A percentile compares a stretch with the other conserved stretches of the same genome.
phyloP scores from a whole-genome alignment of 257 asterid genomes.

The Orobanche coerulescens region DNA sequence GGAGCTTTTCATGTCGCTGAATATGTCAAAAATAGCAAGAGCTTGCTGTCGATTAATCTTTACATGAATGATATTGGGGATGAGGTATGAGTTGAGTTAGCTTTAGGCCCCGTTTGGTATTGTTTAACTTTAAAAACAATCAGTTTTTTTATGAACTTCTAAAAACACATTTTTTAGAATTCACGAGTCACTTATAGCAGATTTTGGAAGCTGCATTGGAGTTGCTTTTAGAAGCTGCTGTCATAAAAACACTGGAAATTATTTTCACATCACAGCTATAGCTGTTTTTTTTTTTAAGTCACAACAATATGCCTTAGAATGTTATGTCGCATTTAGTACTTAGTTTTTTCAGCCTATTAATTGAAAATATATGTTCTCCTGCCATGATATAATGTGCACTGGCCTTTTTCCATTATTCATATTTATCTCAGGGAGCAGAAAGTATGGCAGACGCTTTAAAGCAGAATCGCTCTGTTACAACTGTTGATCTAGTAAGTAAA shows the following conservation, averaged over 20 bases:
- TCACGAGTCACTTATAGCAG: too few relatives aligned
- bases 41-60: constrained; percentile 73
- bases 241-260: too few relatives aligned
- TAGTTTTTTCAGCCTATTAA: background rate
- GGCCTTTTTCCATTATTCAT: constrained; percentile 17
- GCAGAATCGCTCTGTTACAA: constrained; percentile 73
- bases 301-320: too few relatives aligned
- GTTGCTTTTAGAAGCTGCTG: too few relatives aligned
- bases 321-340: background rate
- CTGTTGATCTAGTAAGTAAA: constrained; percentile 65
- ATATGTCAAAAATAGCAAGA: constrained; percentile 67
- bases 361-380: background rate
- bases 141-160: too few relatives aligned
- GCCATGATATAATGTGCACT: background rate
- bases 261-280: too few relatives aligned
- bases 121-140: too few relatives aligned
- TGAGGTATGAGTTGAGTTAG: constrained; percentile 45
- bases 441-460: constrained; percentile 81
- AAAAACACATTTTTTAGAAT: too few relatives aligned
- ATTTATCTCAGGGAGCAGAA: constrained; percentile 67
- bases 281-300: too few relatives aligned
- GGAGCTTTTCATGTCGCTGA: constrained; percentile 91
- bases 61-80: constrained; percentile 91
- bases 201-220: too few relatives aligned
- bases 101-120: background rate